phyloP scores from a whole-genome alignment of 805 yeast species.

The Debaryomyces maramus region DNA sequence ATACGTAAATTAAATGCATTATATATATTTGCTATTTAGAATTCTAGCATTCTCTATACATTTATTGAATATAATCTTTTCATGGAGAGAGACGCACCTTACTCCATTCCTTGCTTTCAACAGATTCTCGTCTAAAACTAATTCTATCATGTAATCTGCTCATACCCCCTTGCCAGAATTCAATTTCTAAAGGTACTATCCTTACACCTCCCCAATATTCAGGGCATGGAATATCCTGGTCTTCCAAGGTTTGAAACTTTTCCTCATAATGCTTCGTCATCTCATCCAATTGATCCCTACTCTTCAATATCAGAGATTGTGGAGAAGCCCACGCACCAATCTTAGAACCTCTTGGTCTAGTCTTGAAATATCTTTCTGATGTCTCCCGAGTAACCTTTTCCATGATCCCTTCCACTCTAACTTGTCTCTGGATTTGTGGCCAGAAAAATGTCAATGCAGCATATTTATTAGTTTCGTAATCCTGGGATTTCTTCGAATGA shows the following conservation, averaged over 20 bases:
- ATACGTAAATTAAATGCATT: no score
- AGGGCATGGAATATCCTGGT: conserved; percentile 81
- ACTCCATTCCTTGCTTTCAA: conserved; percentile 55
- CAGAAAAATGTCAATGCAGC: conserved; percentile 90
- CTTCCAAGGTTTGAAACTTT: conserved; percentile 56
- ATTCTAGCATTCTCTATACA: no score
- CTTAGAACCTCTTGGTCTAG: conserved; percentile 90
- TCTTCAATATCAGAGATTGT: conserved; percentile 62
- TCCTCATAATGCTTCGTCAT: conserved; percentile 48
- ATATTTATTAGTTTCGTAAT: conserved; percentile 67
- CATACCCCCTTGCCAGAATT: conserved; percentile 96
- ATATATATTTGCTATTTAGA: no score
- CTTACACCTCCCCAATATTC: conserved; percentile 95
- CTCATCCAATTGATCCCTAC: conserved; percentile 63
- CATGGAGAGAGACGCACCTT: conserved; percentile 73
- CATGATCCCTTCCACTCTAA: conserved; percentile 84
- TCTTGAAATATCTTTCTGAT: conserved; percentile 72
- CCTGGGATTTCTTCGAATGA: conserved; percentile 76
- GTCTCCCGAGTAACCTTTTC: conserved; percentile 74
- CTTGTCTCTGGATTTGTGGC: conserved; percentile 89
- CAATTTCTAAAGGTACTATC: conserved; percentile 84
- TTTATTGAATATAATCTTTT: no score
- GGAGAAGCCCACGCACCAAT: conserved; percentile 98
- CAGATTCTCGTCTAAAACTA: conserved; percentile 57
- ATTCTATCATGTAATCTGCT: conserved; percentile 90